These are phyloP conservation scores for Epichloe typhina DNA, from an alignment of 2,329 filamentous ascomycete genomes.

Conservation along the genomic window DNA sequence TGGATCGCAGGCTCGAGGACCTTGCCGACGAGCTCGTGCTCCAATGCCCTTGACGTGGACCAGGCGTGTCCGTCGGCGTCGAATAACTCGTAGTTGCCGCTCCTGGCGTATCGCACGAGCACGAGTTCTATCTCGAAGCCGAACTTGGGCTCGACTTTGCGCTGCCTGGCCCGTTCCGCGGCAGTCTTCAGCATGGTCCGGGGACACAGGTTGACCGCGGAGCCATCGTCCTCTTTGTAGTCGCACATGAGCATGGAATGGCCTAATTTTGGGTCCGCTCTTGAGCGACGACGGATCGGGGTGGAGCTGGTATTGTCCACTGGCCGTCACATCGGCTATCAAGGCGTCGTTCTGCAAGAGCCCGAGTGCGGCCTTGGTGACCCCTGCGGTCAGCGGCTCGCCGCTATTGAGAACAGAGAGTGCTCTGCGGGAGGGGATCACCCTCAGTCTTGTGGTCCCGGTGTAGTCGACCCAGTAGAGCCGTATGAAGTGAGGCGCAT, in stretches of 20 bases:
- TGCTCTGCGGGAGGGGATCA: constrained; percentile 51
- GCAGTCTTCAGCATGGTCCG: constrained; percentile 46
- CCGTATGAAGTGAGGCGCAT: constrained; percentile 40
- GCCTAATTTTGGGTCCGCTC: constrained; percentile 40
- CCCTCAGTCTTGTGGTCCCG: constrained; percentile 50
- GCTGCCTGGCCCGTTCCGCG: constrained; percentile 34
- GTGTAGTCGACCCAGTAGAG: constrained; percentile 71
- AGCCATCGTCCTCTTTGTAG: constrained; percentile 46
- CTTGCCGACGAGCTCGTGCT: constrained; percentile 40
- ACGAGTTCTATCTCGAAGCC: constrained; percentile 78
- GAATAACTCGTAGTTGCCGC: constrained; percentile 28
- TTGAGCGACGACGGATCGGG: constrained; percentile 53
- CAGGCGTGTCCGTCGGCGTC: constrained; percentile 55
- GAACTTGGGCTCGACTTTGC: constrained; percentile 46
- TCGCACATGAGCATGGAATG: constrained; percentile 55
- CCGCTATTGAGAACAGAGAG: constrained; percentile 30
- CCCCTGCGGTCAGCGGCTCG: constrained; percentile 37
- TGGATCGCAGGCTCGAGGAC: constrained; percentile 54
- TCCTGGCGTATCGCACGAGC: constrained; percentile 40
- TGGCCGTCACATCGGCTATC: constrained; percentile 38
- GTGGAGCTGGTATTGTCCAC: constrained; percentile 52
- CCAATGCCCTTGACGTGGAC: constrained; percentile 51
- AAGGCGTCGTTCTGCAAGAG: constrained; percentile 54
- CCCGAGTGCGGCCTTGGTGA: constrained; percentile 51
- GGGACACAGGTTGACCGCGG: constrained; percentile 45